Percentiles rank a stretch among this genome's conserved stretches.
Evolutionary conservation across 1,284 basidiomycete species (phyloP).

Genomic region (Pseudozyma pruni): DNA sequence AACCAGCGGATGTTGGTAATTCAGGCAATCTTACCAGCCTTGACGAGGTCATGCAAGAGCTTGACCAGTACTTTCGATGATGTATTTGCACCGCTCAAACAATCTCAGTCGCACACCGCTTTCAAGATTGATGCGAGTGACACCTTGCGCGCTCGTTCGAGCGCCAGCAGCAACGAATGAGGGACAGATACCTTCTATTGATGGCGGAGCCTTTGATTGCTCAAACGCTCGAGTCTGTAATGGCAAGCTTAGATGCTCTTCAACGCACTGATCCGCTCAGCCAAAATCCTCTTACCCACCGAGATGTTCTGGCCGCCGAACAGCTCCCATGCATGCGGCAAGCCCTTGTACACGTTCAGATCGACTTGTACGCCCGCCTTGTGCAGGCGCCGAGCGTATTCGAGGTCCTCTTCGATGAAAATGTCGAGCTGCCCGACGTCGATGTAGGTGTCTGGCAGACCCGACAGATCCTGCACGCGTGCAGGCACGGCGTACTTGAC

Average conservation of each 20-base stretch:
- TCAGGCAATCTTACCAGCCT: too few species aligned
- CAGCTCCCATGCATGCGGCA: conserved; percentile 36
- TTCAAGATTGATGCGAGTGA: too few species aligned
- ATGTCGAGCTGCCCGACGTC: conserved; percentile 40
- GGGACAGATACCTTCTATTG: too few species aligned
- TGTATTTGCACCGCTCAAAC: too few species aligned
- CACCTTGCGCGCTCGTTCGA: too few species aligned
- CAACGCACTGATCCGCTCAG: conserved; percentile 16
- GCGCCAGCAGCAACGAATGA: too few species aligned
- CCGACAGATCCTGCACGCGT: conserved; percentile 15
- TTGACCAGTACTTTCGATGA: too few species aligned
- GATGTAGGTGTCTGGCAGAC: conserved; percentile 28
- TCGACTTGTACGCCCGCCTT: conserved; percentile 30
- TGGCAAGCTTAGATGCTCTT: conserved; percentile 21
- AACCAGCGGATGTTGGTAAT: too few species aligned
- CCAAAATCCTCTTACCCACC: conserved; percentile 7
- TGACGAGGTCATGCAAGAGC: too few species aligned
- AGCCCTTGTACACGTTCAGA: conserved; percentile 21
- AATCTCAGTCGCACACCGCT: too few species aligned
- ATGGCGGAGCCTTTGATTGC: too few species aligned
- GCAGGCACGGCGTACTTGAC: conserved; percentile 30
- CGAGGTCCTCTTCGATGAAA: conserved; percentile 23
- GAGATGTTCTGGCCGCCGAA: conserved; percentile 3
- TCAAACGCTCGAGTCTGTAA: too few species aligned
- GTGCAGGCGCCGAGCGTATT: conserved; percentile 20